Percentiles rank a stretch among this genome's conserved stretches.
These are phyloP conservation scores for Pyrus communis DNA, from an alignment of 306 rosid genomes.

Conservation along the genomic window DNA sequence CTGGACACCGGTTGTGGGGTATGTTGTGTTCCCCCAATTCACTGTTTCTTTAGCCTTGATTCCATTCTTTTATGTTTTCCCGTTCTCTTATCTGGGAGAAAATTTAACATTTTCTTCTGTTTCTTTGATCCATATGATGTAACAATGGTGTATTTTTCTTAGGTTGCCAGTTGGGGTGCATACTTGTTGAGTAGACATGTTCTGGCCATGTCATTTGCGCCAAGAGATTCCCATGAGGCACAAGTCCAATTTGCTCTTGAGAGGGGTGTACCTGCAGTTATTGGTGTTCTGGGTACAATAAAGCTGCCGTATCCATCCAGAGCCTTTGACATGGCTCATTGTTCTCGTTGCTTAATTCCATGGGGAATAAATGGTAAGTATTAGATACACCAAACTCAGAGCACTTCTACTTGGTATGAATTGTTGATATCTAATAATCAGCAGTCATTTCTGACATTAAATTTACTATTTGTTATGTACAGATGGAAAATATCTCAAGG, in stretches of 20 bases:
- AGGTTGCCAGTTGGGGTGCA: conserved; percentile 99
- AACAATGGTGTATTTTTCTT: conserved; percentile 13
- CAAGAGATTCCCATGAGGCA: conserved; percentile 94
- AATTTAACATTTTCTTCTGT: background rate
- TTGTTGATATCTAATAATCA: background rate
- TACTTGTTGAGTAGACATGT: conserved; percentile 88
- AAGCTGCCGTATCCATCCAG: conserved; percentile 85
- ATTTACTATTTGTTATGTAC: conserved; percentile 3
- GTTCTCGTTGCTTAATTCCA: conserved; percentile 95
- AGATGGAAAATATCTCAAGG: conserved; percentile 87
- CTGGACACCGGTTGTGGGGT: conserved; percentile 99
- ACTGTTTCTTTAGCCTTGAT: background rate
- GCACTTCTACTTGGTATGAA: background rate
- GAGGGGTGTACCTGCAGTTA: conserved; percentile 89
- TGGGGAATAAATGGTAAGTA: conserved; percentile 87
- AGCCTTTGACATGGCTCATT: conserved; percentile 98
- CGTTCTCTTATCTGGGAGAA: background rate
- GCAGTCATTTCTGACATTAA: background rate
- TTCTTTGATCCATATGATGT: background rate
- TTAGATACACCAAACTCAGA: background rate
- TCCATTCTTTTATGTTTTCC: background rate
- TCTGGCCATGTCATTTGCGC: conserved; percentile 92
- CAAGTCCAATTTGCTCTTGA: conserved; percentile 98
- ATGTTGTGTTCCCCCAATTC: conserved; percentile 21
- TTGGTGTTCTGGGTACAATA: conserved; percentile 86